Evolutionary conservation across 2,329 filamentous ascomycete species (phyloP).

Genomic region (Dothistroma septosporum): DNA sequence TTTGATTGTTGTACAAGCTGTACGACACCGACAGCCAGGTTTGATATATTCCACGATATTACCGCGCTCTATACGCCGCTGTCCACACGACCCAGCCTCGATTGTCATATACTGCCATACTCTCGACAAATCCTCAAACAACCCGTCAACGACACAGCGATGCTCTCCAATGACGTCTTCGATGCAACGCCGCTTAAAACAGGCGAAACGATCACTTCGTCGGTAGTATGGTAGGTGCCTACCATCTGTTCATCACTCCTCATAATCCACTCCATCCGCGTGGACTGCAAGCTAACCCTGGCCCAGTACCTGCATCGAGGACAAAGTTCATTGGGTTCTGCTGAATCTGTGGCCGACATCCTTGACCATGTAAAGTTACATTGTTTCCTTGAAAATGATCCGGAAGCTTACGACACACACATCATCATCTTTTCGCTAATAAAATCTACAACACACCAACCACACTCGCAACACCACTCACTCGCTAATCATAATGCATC

Average conservation of each 20-base stretch:
- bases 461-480: neutral
- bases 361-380: neutral
- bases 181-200: neutral
- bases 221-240: no score
- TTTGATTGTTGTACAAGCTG: neutral
- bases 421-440: neutral
- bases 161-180: neutral
- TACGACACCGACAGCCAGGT: neutral
- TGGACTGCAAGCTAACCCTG: no score
- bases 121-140: neutral
- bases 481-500: neutral
- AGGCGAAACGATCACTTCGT: no score
- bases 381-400: neutral
- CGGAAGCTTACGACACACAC: neutral
- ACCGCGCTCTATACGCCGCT: neutral
- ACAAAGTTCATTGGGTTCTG: neutral
- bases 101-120: no score
- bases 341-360: neutral
- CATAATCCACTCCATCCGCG: neutral
- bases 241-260: neutral
- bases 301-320: neutral
- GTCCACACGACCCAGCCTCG: neutral
- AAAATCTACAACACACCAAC: neutral
- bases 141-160: neutral
- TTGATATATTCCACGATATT: neutral